Base-by-base conservation (phyloP, 1,284 basidiomycete genomes). In the Apiotrichum brassicae region DNA sequence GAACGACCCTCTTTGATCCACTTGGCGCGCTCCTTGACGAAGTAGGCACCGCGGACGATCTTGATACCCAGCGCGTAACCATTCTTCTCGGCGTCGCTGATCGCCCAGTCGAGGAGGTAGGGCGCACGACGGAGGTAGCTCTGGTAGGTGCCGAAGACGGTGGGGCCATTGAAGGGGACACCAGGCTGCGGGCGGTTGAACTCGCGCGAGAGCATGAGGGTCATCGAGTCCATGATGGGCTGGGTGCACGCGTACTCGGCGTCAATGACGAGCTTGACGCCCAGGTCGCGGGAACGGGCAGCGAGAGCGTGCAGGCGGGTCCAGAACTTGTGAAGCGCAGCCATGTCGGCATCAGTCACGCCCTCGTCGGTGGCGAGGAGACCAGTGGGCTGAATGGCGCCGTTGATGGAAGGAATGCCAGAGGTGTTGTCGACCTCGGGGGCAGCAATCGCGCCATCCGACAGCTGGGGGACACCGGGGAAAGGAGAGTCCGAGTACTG, bases 11-110 rank as follows among this genome's bases (percentile, higher is more conserved):
- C 66, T 23, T 59, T 48, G 30, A 53, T 49, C 72, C 72, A 75
- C 51, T 65, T 65, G 43, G 62, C 47, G 35, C 68, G 49, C 68
- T 97, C 94, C 48, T 85, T 79, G 2, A 82, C 79, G 62, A 93
- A 87, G 71, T 97, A 97, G 2, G 93, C 93, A 0, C 93, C 94
- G 22, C 94, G 82, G 28, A 97, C 93, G 49, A 97, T 84, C 75
- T 97, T 97, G 56, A 93, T 82, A 16, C 93, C 93, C 2, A 97
- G 79, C 0, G 85, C 78, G 69, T 91, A 97, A 38, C 80, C 78
- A 59, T 83, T 76, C 40, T 69, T 71, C 55, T 81, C 77, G 8
- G 93, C 86, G 48, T 87, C 82, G n/a, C 74, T 73, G 39, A 93
- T 72, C 28, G 83, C 80, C 25, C 80, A 79, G 0, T 75, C 75